Conservation (phyloP, 2,329 filamentous ascomycete genomes). For the Ascomycota sp. region DNA sequence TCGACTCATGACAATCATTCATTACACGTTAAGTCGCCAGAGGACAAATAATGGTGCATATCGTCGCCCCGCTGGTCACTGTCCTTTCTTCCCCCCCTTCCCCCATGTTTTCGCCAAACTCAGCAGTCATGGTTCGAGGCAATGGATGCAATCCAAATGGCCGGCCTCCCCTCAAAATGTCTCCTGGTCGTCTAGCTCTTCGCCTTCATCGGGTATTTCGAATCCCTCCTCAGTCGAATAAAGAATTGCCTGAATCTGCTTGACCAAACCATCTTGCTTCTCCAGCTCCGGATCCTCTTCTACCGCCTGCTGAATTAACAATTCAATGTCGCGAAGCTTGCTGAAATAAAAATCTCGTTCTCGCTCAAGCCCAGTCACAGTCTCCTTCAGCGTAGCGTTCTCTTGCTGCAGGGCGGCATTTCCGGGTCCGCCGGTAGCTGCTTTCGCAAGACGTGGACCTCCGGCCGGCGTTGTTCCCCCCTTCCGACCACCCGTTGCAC, state of each 20-base stretch:
- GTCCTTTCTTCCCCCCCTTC: too few species aligned
- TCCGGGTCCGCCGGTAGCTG: conserved; percentile 31
- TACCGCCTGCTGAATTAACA: conserved; percentile 77
- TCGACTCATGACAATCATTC: conserved; percentile 1
- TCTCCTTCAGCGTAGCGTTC: conserved; percentile 79
- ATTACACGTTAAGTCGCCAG: conserved; percentile 1
- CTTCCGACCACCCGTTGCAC: conserved; percentile 26
- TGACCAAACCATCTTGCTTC: conserved; percentile 76
- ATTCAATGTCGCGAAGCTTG: conserved; percentile 90
- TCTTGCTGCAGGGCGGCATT: conserved; percentile 59
- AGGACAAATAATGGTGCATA: neutral
- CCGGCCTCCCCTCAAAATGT: conserved; percentile 32
- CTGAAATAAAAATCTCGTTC: conserved; percentile 98
- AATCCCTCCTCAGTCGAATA: conserved; percentile 92
- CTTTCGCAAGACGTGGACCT: conserved; percentile 21
- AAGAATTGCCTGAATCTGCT: conserved; percentile 87
- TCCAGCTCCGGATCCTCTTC: conserved; percentile 84
- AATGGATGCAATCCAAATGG: neutral
- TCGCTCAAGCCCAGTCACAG: conserved; percentile 78
- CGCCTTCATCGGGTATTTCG: conserved; percentile 65
- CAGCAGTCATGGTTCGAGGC: too few species aligned
- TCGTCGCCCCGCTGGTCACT: too few species aligned
- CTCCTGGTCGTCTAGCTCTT: conserved; percentile 55
- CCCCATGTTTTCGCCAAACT: too few species aligned
- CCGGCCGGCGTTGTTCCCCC: conserved; percentile 40